phyloP scores from a whole-genome alignment of 345 rosid genomes.

The Salix udensis region DNA sequence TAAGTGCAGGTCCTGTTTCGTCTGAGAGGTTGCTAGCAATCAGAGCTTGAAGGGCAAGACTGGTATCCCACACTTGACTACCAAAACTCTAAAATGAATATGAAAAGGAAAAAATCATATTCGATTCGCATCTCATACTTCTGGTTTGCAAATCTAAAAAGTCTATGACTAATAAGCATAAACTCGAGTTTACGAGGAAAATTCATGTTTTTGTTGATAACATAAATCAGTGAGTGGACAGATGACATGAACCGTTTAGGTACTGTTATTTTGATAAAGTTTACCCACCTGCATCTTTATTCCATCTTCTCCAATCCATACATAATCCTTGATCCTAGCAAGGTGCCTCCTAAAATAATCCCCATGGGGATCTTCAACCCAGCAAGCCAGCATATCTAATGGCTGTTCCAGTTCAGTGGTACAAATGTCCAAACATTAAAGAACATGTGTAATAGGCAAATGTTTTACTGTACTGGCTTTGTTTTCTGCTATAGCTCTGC shows the following conservation, averaged over 20 bases:
- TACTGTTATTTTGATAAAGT: not conserved
- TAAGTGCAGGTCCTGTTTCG: slow-evolving; percentile 10
- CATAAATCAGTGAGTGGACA: too few species aligned
- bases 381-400: slow-evolving; percentile 29
- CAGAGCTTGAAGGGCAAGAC: slow-evolving; percentile 17
- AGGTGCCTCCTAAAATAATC: slow-evolving; percentile 20
- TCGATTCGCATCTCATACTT: too few species aligned
- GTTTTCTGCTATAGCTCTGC: too few species aligned
- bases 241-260: too few species aligned
- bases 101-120: not conserved
- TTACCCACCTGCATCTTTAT: slow-evolving; percentile 5
- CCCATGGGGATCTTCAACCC: slow-evolving; percentile 34
- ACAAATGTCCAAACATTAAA: too few species aligned
- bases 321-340: slow-evolving; percentile 9
- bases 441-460: too few species aligned
- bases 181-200: too few species aligned
- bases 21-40: slow-evolving; percentile 3
- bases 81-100: slow-evolving; percentile 14
- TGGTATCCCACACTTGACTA: slow-evolving; percentile 21
- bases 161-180: too few species aligned
- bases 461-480: too few species aligned
- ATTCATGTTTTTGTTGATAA: too few species aligned
- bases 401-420: slow-evolving; percentile 11
- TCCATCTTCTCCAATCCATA: slow-evolving; percentile 21
- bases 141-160: too few species aligned